Conservation (phyloP, 208 protist genomes). For the Wallacemonas collosoma region DNA sequence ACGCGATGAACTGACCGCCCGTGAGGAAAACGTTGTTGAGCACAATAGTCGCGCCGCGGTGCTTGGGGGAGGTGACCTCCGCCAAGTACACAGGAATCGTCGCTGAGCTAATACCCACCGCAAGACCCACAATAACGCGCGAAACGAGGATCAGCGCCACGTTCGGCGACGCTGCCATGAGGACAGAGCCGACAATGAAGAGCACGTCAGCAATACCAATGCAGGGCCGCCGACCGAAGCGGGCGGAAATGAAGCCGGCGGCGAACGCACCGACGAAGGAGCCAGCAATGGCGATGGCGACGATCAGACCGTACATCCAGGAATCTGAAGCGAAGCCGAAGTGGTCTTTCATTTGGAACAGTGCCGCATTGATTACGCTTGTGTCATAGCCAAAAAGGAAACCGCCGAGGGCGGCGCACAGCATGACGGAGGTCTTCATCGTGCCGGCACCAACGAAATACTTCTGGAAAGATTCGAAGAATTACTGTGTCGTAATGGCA, state of each 20-base stretch:
- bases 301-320: conserved; percentile 82
- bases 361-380: conserved; percentile 87
- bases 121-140: conserved; percentile 85
- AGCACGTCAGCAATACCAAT: conserved; percentile 76
- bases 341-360: conserved; percentile 93
- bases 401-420: conserved; percentile 88
- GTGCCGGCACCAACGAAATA: no score
- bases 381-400: conserved; percentile 95
- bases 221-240: conserved; percentile 71
- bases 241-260: conserved; percentile 68
- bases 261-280: conserved; percentile 85
- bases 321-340: conserved; percentile 82
- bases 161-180: conserved; percentile 75
- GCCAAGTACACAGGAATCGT: conserved; percentile 92
- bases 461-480: no score
- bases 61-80: conserved; percentile 76
- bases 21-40: conserved; percentile 91
- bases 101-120: conserved; percentile 87
- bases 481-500: no score
- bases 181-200: conserved; percentile 79
- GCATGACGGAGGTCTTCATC: conserved; percentile 61
- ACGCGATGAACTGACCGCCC: conserved; percentile 83
- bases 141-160: conserved; percentile 72
- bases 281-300: conserved; percentile 82
- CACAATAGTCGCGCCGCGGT: conserved; percentile 86